phyloP scores from a whole-genome alignment of 2,329 filamentous ascomycete species.

The Fusarium sp. region DNA sequence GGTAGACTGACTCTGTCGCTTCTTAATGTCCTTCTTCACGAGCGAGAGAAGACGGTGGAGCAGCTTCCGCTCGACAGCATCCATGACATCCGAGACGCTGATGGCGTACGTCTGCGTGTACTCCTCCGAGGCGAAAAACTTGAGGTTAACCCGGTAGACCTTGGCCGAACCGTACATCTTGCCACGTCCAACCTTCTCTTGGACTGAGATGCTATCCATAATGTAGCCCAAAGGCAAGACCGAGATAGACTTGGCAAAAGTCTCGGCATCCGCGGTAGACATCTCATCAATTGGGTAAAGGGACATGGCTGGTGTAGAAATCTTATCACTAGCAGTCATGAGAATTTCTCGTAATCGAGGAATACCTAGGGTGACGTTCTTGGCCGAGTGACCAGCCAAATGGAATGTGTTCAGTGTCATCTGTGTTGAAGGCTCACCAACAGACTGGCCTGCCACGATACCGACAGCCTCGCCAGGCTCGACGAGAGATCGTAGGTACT shows the following conservation, averaged over 20 bases:
- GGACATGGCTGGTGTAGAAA: constrained; percentile 92
- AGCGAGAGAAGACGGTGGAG: constrained; percentile 77
- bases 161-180: constrained; percentile 78
- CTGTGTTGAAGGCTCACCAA: constrained; percentile 97
- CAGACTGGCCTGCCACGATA: constrained; percentile 95
- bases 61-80: constrained; percentile 84
- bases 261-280: constrained; percentile 74
- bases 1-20: constrained; percentile 73
- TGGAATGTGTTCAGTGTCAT: constrained; percentile 99
- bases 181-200: constrained; percentile 82
- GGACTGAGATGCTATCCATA: constrained; percentile 82
- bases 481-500: constrained; percentile 91
- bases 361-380: constrained; percentile 99
- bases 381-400: constrained; percentile 96
- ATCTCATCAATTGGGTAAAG: constrained; percentile 81
- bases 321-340: constrained; percentile 93
- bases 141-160: constrained; percentile 83
- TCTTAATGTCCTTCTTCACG: constrained; percentile 84
- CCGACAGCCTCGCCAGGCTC: constrained; percentile 97
- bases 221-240: constrained; percentile 86
- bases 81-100: constrained; percentile 78
- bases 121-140: constrained; percentile 86
- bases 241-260: constrained; percentile 93
- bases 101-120: constrained; percentile 91
- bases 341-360: constrained; percentile 96